Evolutionary conservation across 495 filamentous ascomycete genomes (phyloP), one percentile per base, ranked within the genome.

Genomic region (Aspergillus affinis): DNA sequence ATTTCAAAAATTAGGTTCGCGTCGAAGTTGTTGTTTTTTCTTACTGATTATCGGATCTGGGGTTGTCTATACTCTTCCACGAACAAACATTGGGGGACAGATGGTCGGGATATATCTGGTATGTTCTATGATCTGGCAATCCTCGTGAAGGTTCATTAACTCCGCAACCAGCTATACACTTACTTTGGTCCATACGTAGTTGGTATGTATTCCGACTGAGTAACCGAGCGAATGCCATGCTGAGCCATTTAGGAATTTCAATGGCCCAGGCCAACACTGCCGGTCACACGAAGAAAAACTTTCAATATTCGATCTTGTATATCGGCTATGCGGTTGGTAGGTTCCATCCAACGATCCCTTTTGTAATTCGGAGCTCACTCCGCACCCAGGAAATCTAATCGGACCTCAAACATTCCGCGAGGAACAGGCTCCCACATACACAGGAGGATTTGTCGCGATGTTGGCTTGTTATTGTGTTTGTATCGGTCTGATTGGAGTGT

Each of bases 331-430:
- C 65, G 15, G 59, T 68, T 4, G 69, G 71, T 57, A 67, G 36
- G 55, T 44, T 30, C 8, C 17, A 23, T 78, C 71, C 3, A 58
- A 4, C 2, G 4, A 1, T 8, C 20, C 41, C 10, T 44, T 18
- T 41, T 36, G 29, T 19, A 5, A 8, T 23, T 41, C 5, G 32
- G 7, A 7, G 27, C 52, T 29, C n/a, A 18, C 10, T 23, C 18
- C 13, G 15, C 21, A 4, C 7, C 23, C 80, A 26, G 82, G 80
- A 23, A 86, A 82, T 65, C 82, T 86, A 50, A 85, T 87, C 68
- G 83, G 84, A 0, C 84, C 84, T 2, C 83, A 85, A 62, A 78
- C 82, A 6, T 88, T 88, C 63, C 78, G 78, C n/a, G 67, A 73
- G 1, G 69, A 72, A 29, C 82, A 87, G 55, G 81, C 79, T 5